phyloP scores from a whole-genome alignment of 2,329 filamentous ascomycete species.

The Rhynchosporium secalis region DNA sequence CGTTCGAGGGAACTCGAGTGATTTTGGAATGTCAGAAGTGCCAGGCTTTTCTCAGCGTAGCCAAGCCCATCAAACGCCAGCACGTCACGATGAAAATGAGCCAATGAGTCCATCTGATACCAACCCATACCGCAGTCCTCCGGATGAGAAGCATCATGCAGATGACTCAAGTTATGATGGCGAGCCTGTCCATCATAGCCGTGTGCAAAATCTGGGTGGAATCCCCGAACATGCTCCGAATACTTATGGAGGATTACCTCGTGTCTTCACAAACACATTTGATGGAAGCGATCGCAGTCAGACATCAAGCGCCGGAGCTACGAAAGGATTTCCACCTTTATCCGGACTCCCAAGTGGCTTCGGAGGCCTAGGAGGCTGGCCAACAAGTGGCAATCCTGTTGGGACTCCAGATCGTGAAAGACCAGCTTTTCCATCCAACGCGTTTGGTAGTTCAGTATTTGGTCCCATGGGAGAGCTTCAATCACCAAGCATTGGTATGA shows the following conservation, averaged over 20 bases:
- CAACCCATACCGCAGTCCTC: constrained; percentile 92
- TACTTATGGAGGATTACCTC: constrained; percentile 56
- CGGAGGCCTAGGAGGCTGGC: constrained; percentile 41
- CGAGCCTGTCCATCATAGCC: constrained; percentile 45
- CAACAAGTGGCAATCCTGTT: constrained; percentile 58
- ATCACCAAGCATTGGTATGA: constrained; percentile 69
- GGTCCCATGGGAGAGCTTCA: constrained; percentile 76
- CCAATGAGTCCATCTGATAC: constrained; percentile 90
- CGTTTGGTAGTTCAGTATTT: constrained; percentile 80
- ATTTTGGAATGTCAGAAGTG: constrained; percentile 64
- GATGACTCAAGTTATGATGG: constrained; percentile 43
- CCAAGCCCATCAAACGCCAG: constrained; percentile 45
- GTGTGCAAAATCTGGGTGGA: constrained; percentile 53
- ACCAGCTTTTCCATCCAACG: constrained; percentile 50
- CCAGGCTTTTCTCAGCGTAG: constrained; percentile 51
- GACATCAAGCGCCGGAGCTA: constrained; percentile 80
- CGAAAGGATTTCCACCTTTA: constrained; percentile 66
- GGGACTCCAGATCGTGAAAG: constrained; percentile 68
- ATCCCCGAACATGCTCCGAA: constrained; percentile 51
- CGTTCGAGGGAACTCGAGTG: constrained; percentile 46
- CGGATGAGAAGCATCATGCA: constrained; percentile 64
- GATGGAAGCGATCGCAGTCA: constrained; percentile 88
- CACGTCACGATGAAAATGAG: constrained; percentile 56
- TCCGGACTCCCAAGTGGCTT: constrained; percentile 57
- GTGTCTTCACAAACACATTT: constrained; percentile 47